phyloP scores from a whole-genome alignment of 202 grass and related monocot genomes.

The Panicum virgatum region DNA sequence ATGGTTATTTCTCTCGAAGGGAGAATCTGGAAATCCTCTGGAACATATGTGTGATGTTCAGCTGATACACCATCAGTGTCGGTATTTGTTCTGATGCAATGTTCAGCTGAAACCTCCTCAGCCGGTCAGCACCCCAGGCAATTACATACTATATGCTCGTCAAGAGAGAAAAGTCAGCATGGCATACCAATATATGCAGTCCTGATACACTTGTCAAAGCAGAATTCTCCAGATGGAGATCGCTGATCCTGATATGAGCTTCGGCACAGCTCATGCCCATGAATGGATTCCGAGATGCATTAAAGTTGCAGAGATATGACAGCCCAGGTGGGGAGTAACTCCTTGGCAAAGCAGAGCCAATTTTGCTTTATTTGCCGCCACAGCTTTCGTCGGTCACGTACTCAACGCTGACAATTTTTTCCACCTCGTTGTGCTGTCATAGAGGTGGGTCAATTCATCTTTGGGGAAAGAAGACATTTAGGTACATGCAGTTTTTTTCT shows the following conservation, averaged over 20 bases:
- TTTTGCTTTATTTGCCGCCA: constrained; percentile 12
- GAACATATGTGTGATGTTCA: constrained; percentile 67
- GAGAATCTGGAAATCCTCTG: constrained; percentile 92
- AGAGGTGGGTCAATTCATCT: constrained; percentile 32
- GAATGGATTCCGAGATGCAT: background rate
- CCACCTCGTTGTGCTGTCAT: constrained; percentile 21
- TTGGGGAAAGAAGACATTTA: constrained; percentile 15
- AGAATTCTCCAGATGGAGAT: constrained; percentile 32
- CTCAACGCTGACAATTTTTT: constrained; percentile 23
- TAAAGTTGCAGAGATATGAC: constrained; percentile 17
- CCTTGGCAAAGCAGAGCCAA: constrained; percentile 1
- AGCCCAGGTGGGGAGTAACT: background rate
- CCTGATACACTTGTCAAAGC: constrained; percentile 23
- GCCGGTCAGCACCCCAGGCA: constrained; percentile 24
- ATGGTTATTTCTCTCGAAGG: constrained; percentile 97
- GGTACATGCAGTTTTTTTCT: constrained; percentile 23
- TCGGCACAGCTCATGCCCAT: constrained; percentile 2
- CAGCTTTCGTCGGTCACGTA: constrained; percentile 16
- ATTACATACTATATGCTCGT: constrained; percentile 37
- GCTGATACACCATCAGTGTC: constrained; percentile 14
- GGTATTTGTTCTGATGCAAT: constrained; percentile 35
- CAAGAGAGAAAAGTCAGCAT: constrained; percentile 27
- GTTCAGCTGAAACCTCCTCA: constrained; percentile 27
- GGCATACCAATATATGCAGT: constrained; percentile 27
- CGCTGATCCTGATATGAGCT: constrained; percentile 43